These are phyloP conservation scores for Tolypocladium cylindrosporum DNA, from an alignment of 2,329 filamentous ascomycete genomes.

Conservation along the genomic window DNA sequence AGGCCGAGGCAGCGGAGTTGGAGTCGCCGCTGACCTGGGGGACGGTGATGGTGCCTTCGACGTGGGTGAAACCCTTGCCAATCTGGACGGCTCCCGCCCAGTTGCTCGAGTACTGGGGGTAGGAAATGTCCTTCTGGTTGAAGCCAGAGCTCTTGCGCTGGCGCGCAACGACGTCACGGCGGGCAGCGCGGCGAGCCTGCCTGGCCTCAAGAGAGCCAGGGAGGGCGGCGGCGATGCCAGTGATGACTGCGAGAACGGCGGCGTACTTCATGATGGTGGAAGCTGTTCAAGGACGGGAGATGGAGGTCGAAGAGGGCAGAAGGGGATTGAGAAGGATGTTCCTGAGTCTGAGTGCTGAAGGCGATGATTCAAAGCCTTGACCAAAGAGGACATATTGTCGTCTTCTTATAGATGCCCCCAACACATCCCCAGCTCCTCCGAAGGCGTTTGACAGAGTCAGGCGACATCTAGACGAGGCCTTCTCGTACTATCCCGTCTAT, in stretches of 20 bases:
- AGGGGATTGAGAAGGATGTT: background rate
- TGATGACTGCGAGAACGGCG: constrained; percentile 6
- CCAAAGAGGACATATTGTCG: background rate
- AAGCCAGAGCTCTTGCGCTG: constrained; percentile 5
- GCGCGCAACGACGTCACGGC: background rate
- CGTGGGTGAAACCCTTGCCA: constrained; percentile 14
- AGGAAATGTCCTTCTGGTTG: constrained; percentile 6
- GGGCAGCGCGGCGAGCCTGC: background rate
- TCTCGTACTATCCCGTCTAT: background rate
- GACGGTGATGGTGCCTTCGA: constrained; percentile 18
- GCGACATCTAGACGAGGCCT: background rate
- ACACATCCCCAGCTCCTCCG: no score
- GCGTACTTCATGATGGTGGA: constrained; percentile 7
- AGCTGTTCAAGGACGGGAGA: background rate
- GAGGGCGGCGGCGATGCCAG: constrained; percentile 7
- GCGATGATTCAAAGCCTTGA: background rate
- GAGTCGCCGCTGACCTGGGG: constrained; percentile 11
- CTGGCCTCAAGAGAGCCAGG: background rate
- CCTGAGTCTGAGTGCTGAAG: background rate
- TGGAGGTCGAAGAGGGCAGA: background rate
- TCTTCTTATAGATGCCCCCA: background rate
- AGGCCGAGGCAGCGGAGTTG: constrained; percentile 20
- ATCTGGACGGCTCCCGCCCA: constrained; percentile 19
- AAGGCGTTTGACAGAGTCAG: background rate
- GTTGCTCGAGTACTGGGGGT: constrained; percentile 15